Conservation (phyloP, 169 alveolate species). For the Cryptosporidium felis region DNA sequence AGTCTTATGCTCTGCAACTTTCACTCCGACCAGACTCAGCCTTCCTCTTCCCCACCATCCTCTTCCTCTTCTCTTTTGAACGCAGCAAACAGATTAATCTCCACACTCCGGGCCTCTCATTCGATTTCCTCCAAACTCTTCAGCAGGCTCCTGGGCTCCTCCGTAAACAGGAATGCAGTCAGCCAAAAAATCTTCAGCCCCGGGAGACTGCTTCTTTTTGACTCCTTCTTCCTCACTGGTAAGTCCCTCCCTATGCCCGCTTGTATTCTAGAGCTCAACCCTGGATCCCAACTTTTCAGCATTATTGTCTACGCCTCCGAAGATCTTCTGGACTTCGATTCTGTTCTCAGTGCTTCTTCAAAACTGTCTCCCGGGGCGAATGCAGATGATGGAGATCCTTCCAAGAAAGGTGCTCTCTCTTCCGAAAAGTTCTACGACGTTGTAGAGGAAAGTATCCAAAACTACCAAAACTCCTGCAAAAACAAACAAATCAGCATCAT, state of each 20-base stretch:
- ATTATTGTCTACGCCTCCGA: constrained; percentile 8
- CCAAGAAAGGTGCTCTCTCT: no score
- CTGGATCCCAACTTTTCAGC: neutral
- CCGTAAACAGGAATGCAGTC: constrained; percentile 12
- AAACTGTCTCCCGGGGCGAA: no score
- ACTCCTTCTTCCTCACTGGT: neutral
- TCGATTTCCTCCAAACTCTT: neutral
- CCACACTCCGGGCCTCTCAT: neutral
- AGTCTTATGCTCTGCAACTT: neutral
- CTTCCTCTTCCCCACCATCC: no score
- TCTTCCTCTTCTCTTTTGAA: neutral
- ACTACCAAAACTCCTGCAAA: constrained; percentile 1
- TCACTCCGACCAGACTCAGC: neutral
- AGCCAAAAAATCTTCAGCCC: constrained; percentile 30
- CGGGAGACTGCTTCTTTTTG: constrained; percentile 24
- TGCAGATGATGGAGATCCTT: no score
- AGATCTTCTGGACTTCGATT: neutral
- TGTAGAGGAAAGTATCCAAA: constrained; percentile 36
- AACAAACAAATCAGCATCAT: constrained; percentile 9
- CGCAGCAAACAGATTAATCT: neutral
- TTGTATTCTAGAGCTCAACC: constrained; percentile 6
- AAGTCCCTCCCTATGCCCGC: constrained; percentile 14
- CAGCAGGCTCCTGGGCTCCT: neutral
- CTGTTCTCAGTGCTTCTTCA: no score
- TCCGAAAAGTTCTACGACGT: constrained; percentile 48